A percentile compares a stretch with the other conserved stretches of the same genome.
phyloP scores from a whole-genome alignment of 2,329 filamentous ascomycete species.

The Thielaviopsis ethacetica region DNA sequence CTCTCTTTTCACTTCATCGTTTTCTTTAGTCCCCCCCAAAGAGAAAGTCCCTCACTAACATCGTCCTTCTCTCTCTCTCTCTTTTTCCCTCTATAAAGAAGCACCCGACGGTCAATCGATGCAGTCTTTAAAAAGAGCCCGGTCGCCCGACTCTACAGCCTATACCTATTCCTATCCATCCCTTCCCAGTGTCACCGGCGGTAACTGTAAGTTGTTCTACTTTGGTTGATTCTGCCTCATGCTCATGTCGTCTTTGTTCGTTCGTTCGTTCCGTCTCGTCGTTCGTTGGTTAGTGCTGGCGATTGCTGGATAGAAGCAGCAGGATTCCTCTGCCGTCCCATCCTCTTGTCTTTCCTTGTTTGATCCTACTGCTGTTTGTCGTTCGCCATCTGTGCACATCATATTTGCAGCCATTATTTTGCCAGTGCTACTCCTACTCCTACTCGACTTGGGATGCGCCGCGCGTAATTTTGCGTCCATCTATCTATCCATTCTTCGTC shows the following conservation, averaged over 20 bases:
- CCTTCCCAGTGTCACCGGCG: constrained; percentile 31
- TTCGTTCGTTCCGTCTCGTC: no score
- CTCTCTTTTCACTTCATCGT: background rate
- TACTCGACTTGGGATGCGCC: background rate
- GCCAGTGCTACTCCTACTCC: background rate
- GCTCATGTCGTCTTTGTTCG: no score
- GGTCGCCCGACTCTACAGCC: constrained; percentile 4
- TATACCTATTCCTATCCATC: constrained; percentile 5
- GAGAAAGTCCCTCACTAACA: background rate
- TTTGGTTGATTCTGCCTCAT: background rate
- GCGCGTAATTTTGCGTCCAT: background rate
- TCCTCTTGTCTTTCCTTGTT: no score
- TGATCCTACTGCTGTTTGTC: no score
- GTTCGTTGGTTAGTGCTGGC: no score
- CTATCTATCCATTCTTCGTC: no score
- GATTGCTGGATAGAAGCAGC: no score
- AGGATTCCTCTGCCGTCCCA: no score
- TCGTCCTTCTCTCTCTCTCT: background rate
- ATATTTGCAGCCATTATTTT: background rate
- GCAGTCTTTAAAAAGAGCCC: constrained; percentile 7
- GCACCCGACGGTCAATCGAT: background rate
- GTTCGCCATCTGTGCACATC: no score
- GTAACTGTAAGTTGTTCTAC: constrained; percentile 51
- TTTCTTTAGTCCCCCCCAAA: background rate
- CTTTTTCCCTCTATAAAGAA: background rate